These are phyloP conservation scores for Cryptococcus floricola DNA, from an alignment of 1,284 basidiomycete genomes.

Conservation along the genomic window DNA sequence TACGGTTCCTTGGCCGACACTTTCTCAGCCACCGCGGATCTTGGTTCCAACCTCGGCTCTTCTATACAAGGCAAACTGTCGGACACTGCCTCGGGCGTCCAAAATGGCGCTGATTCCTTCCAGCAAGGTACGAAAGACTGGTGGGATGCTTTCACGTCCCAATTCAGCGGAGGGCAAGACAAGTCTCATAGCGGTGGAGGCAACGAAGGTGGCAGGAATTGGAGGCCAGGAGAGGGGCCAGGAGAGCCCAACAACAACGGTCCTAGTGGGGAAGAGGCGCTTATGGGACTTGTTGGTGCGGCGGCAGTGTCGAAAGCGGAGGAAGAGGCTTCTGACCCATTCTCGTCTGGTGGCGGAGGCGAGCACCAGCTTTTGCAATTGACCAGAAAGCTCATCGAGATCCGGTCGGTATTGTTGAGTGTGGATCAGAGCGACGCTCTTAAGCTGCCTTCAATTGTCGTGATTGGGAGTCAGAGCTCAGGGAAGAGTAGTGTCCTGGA, in stretches of 20 bases:
- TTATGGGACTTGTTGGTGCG: constrained; percentile 24
- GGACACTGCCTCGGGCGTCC: constrained; percentile 19
- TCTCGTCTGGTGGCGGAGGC: constrained; percentile 13
- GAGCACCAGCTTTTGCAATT: constrained; percentile 69
- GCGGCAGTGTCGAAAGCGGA: constrained; percentile 10
- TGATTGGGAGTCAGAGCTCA: constrained; percentile 95
- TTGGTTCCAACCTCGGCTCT: constrained; percentile 17
- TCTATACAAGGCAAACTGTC: constrained; percentile 12
- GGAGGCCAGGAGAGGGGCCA: constrained; percentile 32
- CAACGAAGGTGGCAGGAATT: constrained; percentile 13
- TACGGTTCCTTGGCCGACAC: constrained; percentile 36
- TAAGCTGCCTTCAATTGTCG: constrained; percentile 93
- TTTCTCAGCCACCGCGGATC: constrained; percentile 23
- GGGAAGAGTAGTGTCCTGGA: constrained; percentile 97
- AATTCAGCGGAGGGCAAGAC: constrained; percentile 14
- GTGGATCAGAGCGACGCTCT: constrained; percentile 93
- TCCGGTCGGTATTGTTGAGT: constrained; percentile 84
- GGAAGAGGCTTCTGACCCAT: constrained; percentile 15
- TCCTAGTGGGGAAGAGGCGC: constrained; percentile 20
- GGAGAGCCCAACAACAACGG: constrained; percentile 23
- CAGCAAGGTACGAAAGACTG: constrained; percentile 33
- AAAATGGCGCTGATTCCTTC: constrained; percentile 30
- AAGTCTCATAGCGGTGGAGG: constrained; percentile 12
- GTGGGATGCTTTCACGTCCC: constrained; percentile 40
- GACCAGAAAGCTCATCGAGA: constrained; percentile 93